phyloP scores from a whole-genome alignment of 2,329 filamentous ascomycete species.

The Scolecobasidium constrictum region DNA sequence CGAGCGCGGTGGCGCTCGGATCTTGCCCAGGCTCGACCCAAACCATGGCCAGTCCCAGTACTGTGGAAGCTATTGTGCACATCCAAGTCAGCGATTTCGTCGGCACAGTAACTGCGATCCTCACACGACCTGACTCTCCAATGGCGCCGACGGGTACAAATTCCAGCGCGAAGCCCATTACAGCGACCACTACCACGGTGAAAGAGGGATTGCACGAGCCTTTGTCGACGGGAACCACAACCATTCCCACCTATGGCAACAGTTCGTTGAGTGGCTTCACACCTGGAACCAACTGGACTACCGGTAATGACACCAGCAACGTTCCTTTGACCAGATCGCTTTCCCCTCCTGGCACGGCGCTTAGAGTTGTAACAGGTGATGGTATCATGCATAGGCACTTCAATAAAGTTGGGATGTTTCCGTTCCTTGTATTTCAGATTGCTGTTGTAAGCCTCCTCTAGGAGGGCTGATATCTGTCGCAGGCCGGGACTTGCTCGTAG shows the following conservation, averaged over 20 bases:
- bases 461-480: no score
- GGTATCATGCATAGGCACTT: no score
- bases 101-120: not conserved
- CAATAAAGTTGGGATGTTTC: no score
- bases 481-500: no score
- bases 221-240: not conserved
- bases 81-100: slow-evolving; percentile 1
- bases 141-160: not conserved
- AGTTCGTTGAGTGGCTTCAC: not conserved
- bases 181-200: not conserved
- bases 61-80: slow-evolving; percentile 1
- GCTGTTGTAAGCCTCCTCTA: no score
- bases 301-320: not conserved
- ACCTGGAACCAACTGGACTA: not conserved
- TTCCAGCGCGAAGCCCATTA: not conserved
- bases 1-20: not conserved
- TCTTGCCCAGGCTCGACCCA: slow-evolving; percentile 3
- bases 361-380: no score
- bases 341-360: no score
- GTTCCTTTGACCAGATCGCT: not conserved
- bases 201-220: not conserved
- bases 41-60: slow-evolving; percentile 1
- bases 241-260: not conserved
- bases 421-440: no score
- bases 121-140: not conserved